A percentile compares a stretch with the other conserved stretches of the same genome.
phyloP scores from a whole-genome alignment of 2,329 filamentous ascomycete genomes.

The Phaeosphaeria sp. region DNA sequence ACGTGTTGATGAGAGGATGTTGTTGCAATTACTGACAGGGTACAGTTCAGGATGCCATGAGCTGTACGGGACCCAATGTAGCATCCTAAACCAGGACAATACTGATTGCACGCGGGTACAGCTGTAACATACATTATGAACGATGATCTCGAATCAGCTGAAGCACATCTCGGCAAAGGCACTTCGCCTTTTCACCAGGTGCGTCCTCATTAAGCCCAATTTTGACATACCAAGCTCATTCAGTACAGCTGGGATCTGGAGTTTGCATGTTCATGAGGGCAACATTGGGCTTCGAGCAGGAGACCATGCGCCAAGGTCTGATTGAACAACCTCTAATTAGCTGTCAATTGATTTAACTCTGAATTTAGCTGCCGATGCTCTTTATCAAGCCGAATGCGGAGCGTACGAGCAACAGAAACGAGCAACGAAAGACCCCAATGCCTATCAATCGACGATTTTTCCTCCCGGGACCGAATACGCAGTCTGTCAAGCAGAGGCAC shows the following conservation, averaged over 20 bases:
- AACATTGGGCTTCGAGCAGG: constrained; percentile 88
- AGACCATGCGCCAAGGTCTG: constrained; percentile 78
- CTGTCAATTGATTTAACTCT: constrained; percentile 8
- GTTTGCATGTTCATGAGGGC: constrained; percentile 86
- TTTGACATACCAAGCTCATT: constrained; percentile 23
- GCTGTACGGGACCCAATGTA: constrained; percentile 41
- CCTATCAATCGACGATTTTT: constrained; percentile 70
- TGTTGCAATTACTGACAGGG: constrained; percentile 20
- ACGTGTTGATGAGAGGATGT: not conserved
- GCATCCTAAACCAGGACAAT: constrained; percentile 1
- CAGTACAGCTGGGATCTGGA: constrained; percentile 71
- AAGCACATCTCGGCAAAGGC: constrained; percentile 72
- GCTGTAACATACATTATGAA: constrained; percentile 80
- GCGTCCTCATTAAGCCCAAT: constrained; percentile 11
- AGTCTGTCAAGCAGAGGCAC: constrained; percentile 81
- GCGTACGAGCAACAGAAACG: constrained; percentile 79
- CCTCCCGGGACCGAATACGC: constrained; percentile 85
- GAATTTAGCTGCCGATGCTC: constrained; percentile 68
- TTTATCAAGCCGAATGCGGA: constrained; percentile 77
- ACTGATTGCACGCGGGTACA: constrained; percentile 38
- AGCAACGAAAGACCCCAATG: constrained; percentile 68
- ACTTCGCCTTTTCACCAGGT: constrained; percentile 86
- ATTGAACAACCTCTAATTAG: not conserved
- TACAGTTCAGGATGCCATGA: constrained; percentile 56
- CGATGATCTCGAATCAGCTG: constrained; percentile 87